Evolutionary conservation across 257 asterid genomes (phyloP).

Genomic region (Datura wrightii): DNA sequence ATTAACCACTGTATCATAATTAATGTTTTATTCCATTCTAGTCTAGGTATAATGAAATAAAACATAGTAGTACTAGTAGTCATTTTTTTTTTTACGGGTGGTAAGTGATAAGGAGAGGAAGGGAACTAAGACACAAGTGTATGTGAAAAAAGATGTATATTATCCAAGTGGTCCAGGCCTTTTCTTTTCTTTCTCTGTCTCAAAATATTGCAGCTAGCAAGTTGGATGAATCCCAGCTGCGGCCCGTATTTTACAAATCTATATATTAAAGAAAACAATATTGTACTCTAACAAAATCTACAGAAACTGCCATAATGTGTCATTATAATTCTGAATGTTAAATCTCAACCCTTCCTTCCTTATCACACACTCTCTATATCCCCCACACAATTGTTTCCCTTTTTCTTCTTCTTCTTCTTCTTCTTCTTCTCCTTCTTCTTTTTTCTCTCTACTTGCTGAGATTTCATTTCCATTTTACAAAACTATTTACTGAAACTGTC

Average conservation of each 20-base stretch:
- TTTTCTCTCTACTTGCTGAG: constrained; percentile 39
- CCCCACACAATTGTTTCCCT: not conserved
- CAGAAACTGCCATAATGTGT: constrained; percentile 71
- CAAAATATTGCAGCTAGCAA: constrained; percentile 21
- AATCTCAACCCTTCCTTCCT: constrained; percentile 42
- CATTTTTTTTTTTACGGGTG: not conserved
- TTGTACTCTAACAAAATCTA: constrained; percentile 16
- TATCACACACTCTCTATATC: constrained; percentile 31
- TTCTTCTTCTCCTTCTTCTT: not conserved
- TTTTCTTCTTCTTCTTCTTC: not conserved
- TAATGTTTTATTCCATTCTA: not conserved
- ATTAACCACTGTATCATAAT: not conserved
- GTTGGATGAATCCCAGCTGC: not conserved
- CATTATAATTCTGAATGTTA: constrained; percentile 67
- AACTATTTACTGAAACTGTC: not conserved
- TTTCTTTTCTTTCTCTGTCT: not conserved
- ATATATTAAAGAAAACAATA: not conserved
- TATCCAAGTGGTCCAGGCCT: not conserved
- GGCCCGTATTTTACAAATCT: not conserved
- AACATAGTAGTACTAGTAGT: not conserved
- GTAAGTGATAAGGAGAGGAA: too few relatives aligned
- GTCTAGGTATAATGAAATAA: not conserved
- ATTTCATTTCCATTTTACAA: constrained; percentile 35
- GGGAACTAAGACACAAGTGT: not conserved
- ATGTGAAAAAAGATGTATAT: not conserved